phyloP scores from a whole-genome alignment of 345 rosid genomes.

The Brassica incana region DNA sequence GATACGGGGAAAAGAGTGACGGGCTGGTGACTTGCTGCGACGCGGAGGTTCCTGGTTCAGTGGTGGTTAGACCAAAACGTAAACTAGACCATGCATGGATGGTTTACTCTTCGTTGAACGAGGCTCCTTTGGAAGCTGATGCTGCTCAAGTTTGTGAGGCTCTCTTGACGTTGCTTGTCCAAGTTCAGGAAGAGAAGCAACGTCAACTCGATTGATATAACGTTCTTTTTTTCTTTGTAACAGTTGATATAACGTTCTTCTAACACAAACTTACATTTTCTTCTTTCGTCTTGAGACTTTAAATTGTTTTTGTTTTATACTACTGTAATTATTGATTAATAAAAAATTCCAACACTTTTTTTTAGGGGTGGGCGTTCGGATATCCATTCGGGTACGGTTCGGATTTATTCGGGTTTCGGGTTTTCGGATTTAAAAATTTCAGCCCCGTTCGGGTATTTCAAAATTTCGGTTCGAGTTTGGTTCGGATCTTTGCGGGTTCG shows the following conservation, averaged over 20 bases:
- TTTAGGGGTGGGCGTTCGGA: too few species aligned
- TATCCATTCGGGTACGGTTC: too few species aligned
- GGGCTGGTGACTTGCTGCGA: conserved; percentile 88
- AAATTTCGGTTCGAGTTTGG: too few species aligned
- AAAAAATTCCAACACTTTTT: too few species aligned
- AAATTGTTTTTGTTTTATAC: not conserved
- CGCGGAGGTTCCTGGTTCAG: conserved; percentile 93
- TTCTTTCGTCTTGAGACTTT: not conserved
- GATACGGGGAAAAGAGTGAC: conserved; percentile 89
- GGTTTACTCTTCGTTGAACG: conserved; percentile 87
- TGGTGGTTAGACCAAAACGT: conserved; percentile 77
- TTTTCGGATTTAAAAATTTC: too few species aligned
- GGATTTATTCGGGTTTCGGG: too few species aligned
- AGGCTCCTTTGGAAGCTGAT: conserved; percentile 62
- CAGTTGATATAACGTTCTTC: conserved; percentile 10
- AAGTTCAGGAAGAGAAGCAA: conserved; percentile 59
- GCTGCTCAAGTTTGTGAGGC: conserved; percentile 95
- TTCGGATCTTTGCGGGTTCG: too few species aligned
- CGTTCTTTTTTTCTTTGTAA: not conserved
- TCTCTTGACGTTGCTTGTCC: conserved; percentile 76
- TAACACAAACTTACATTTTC: not conserved
- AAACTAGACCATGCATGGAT: conserved; percentile 97
- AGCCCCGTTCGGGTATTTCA: too few species aligned
- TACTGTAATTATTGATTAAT: not conserved
- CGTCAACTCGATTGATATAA: conserved; percentile 19